These are phyloP conservation scores for Mycena sp. DNA, from an alignment of 1,284 basidiomycete species.

Conservation along the genomic window DNA sequence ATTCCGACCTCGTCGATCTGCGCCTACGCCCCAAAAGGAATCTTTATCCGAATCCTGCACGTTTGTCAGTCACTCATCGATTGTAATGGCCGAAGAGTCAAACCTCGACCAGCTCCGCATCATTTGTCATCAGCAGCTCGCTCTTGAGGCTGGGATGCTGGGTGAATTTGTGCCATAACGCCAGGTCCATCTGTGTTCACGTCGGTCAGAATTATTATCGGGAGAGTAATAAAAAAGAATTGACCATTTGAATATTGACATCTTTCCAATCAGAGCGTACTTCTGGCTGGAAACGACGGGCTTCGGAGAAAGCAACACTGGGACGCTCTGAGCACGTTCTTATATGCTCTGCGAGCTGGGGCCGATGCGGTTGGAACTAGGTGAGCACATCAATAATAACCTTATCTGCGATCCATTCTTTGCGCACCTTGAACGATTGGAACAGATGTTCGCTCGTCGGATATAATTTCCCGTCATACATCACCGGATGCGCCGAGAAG, in stretches of 20 bases:
- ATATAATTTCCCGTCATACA: conserved; percentile 64
- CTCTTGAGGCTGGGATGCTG: conserved; percentile 65
- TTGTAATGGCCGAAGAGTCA: conserved; percentile 29
- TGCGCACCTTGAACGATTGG: conserved; percentile 69
- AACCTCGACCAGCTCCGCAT: conserved; percentile 71
- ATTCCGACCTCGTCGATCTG: conserved; percentile 67
- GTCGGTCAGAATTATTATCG: not conserved
- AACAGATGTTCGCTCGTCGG: conserved; percentile 77
- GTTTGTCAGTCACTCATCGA: conserved; percentile 11
- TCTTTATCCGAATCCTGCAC: conserved; percentile 70
- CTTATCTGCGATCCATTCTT: too few species aligned
- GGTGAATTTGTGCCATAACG: conserved; percentile 68
- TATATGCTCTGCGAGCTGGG: conserved; percentile 70
- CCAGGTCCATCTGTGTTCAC: conserved; percentile 68
- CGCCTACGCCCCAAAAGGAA: conserved; percentile 75
- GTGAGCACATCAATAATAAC: too few species aligned
- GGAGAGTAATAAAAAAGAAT: not conserved
- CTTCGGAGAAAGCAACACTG: conserved; percentile 71
- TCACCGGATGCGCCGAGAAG: conserved; percentile 68
- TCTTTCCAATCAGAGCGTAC: conserved; percentile 68
- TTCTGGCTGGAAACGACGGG: conserved; percentile 67
- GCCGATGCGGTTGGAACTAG: conserved; percentile 65
- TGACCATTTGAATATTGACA: conserved; percentile 68
- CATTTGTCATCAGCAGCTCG: conserved; percentile 65
- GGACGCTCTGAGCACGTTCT: conserved; percentile 66